These are phyloP conservation scores for Rhodamnia rubescens DNA, from an alignment of 345 rosid species.

Conservation along the genomic window DNA sequence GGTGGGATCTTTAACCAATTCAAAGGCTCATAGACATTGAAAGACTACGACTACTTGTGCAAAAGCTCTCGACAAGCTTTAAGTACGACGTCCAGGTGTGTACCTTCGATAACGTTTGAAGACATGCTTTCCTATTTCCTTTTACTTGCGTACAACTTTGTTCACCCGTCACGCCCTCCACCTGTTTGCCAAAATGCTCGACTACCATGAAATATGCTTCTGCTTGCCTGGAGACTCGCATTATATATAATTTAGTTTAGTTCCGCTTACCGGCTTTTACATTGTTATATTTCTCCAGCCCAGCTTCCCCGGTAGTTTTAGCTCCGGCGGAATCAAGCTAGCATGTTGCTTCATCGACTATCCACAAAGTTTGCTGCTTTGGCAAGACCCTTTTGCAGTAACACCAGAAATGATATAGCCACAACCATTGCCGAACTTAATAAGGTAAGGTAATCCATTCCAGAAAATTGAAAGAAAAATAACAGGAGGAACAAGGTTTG, in stretches of 20 bases:
- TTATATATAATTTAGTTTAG: neutral
- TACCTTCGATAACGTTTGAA: neutral
- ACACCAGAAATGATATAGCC: constrained; percentile 10
- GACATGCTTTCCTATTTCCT: neutral
- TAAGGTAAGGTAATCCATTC: constrained; percentile 21
- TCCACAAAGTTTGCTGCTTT: constrained; percentile 11
- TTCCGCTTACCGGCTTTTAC: neutral
- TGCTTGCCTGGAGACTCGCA: neutral
- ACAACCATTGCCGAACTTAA: constrained; percentile 34
- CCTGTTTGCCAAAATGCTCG: constrained; percentile 13
- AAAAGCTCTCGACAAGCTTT: neutral
- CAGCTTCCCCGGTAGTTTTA: neutral
- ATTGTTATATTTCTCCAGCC: neutral
- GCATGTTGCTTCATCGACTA: constrained; percentile 37
- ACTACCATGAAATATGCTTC: neutral
- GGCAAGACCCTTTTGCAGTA: constrained; percentile 27
- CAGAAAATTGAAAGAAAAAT: neutral
- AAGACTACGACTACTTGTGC: neutral
- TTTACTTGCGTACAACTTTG: neutral
- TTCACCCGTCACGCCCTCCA: neutral
- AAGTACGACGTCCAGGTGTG: neutral
- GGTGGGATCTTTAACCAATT: neutral
- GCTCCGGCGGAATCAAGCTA: neutral
- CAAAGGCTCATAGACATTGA: neutral
- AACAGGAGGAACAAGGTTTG: neutral